A percentile compares a stretch with the other conserved stretches of the same genome.
Conservation (phyloP, 768 basidiomycete species). For the Agaricus bisporus region DNA sequence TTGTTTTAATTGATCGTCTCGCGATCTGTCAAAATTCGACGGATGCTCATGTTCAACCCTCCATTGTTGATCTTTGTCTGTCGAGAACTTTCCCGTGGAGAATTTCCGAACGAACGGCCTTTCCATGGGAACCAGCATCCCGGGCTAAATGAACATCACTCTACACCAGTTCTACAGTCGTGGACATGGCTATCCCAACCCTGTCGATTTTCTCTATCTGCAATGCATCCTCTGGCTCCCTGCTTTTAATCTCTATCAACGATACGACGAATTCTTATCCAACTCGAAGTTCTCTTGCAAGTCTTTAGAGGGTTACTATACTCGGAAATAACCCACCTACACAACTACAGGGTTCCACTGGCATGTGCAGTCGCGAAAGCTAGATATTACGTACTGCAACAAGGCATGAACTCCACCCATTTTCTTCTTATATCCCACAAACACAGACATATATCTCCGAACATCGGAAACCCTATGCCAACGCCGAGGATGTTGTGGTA, state of each 20-base stretch:
- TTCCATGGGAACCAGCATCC: no score
- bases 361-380: not conserved
- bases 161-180: no score
- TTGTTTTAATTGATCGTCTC: not conserved
- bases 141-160: no score
- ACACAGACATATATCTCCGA: not conserved
- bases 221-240: not conserved
- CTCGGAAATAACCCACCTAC: not conserved
- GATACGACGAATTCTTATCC: not conserved
- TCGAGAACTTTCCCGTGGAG: not conserved
- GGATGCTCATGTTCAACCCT: not conserved
- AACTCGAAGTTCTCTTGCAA: not conserved
- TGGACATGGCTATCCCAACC: no score
- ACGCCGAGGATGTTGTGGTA: conserved; percentile 5
- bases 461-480: not conserved
- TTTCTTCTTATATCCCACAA: conserved; percentile 5
- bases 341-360: not conserved
- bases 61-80: not conserved
- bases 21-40: not conserved
- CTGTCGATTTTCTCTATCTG: not conserved
- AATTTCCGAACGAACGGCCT: no score
- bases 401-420: conserved; percentile 9
- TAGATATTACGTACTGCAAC: conserved; percentile 1
- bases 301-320: conserved; percentile 7
- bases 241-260: not conserved